Evolutionary conservation across 257 asterid species (phyloP).

Genomic region (Solanum pennellii): DNA sequence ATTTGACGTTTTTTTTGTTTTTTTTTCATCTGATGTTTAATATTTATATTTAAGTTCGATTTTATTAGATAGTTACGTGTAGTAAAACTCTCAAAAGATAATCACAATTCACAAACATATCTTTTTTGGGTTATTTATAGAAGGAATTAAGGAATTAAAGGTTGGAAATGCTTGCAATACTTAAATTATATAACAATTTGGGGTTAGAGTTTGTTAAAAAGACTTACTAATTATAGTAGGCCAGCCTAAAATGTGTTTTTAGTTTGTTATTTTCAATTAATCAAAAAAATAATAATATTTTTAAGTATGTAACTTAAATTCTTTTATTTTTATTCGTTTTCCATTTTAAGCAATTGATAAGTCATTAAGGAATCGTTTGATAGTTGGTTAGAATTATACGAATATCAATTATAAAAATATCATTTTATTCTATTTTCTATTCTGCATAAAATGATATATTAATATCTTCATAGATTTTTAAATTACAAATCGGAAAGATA

Average conservation of each 20-base stretch:
- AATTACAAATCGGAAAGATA: not conserved
- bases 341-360: not conserved
- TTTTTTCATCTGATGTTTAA: too few relatives aligned
- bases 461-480: too few relatives aligned
- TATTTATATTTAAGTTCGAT: rapidly evolving
- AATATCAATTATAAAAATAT: too few relatives aligned
- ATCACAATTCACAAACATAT: not conserved
- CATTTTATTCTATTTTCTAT: too few relatives aligned
- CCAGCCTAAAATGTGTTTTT: not conserved
- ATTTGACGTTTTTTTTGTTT: not conserved
- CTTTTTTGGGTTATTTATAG: not conserved
- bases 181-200: not conserved
- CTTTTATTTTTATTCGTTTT: not conserved
- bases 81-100: not conserved
- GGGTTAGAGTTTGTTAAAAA: not conserved
- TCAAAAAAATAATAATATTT: too few relatives aligned
- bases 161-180: not conserved
- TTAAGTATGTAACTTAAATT: not conserved
- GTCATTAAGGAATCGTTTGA: rapidly evolving
- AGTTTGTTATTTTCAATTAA: not conserved
- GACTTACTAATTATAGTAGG: not conserved
- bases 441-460: rapidly evolving
- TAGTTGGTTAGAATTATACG: too few relatives aligned
- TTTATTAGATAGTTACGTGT: not conserved
- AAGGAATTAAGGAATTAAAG: not conserved